These are phyloP conservation scores for Moelleriella libera DNA, from an alignment of 2,329 filamentous ascomycete species.

Conservation along the genomic window DNA sequence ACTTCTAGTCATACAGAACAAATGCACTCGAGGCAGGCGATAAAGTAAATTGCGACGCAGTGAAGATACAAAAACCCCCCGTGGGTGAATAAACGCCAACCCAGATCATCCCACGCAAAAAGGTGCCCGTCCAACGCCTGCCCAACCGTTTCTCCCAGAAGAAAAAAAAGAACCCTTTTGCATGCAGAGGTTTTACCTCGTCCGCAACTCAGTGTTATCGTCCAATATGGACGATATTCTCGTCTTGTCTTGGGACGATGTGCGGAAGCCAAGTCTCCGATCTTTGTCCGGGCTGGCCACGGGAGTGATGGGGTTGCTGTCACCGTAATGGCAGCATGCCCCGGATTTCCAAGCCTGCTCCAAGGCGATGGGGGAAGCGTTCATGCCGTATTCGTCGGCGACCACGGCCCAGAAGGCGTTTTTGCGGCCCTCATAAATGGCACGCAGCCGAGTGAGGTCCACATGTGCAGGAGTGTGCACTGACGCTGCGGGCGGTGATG, in stretches of 20 bases:
- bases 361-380: constrained; percentile 45
- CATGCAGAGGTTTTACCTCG: background rate
- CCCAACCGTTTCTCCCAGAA: background rate
- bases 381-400: constrained; percentile 55
- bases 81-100: too few relatives aligned
- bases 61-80: too few relatives aligned
- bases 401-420: constrained; percentile 60
- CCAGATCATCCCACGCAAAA: too few relatives aligned
- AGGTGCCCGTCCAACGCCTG: too few relatives aligned
- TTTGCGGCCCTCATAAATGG: constrained; percentile 57
- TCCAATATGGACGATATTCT: constrained; percentile 49
- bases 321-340: constrained; percentile 22
- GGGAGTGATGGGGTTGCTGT: constrained; percentile 36
- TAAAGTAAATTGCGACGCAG: too few relatives aligned
- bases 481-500: constrained; percentile 16
- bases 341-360: constrained; percentile 56
- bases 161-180: too few relatives aligned
- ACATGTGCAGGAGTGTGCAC: constrained; percentile 29
- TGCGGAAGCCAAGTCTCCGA: constrained; percentile 25
- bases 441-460: constrained; percentile 51
- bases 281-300: constrained; percentile 33
- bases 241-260: constrained; percentile 33
- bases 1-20: too few relatives aligned
- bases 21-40: too few relatives aligned
- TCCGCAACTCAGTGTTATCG: background rate